phyloP scores from a whole-genome alignment of 352 stramenopile species.

The Phytophthora multivora region DNA sequence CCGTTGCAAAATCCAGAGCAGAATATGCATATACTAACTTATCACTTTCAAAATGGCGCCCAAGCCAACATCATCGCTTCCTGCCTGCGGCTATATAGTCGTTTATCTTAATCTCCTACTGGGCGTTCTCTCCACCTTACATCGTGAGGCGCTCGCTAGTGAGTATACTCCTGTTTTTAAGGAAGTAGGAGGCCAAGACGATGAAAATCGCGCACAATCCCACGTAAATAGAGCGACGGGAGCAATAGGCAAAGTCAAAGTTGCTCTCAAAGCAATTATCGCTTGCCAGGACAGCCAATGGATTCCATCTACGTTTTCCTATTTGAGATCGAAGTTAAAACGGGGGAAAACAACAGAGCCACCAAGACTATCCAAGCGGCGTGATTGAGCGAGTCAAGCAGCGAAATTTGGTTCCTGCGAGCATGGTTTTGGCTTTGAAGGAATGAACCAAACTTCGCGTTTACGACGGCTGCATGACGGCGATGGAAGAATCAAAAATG shows the following conservation, averaged over 20 bases:
- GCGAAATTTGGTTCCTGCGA: neutral
- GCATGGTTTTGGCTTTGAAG: neutral
- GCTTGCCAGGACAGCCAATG: neutral
- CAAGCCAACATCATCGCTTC: neutral
- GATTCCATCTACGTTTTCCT: neutral
- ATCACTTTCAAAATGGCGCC: slow-evolving; percentile 2
- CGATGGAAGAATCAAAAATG: neutral
- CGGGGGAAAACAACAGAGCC: neutral
- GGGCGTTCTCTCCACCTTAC: neutral
- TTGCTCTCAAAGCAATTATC: neutral
- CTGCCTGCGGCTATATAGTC: neutral
- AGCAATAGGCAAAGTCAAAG: neutral
- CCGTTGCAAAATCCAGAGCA: neutral
- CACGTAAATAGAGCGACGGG: neutral
- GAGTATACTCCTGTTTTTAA: neutral
- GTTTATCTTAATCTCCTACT: neutral
- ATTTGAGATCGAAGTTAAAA: neutral
- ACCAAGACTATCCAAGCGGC: neutral
- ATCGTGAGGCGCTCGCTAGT: neutral
- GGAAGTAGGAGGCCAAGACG: neutral
- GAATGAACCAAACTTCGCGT: neutral
- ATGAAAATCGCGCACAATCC: neutral
- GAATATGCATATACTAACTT: neutral
- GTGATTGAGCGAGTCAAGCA: neutral
- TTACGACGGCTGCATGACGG: slow-evolving; percentile 4